phyloP scores from a whole-genome alignment of 179 eudicot species.

The Gypsophila paniculata region DNA sequence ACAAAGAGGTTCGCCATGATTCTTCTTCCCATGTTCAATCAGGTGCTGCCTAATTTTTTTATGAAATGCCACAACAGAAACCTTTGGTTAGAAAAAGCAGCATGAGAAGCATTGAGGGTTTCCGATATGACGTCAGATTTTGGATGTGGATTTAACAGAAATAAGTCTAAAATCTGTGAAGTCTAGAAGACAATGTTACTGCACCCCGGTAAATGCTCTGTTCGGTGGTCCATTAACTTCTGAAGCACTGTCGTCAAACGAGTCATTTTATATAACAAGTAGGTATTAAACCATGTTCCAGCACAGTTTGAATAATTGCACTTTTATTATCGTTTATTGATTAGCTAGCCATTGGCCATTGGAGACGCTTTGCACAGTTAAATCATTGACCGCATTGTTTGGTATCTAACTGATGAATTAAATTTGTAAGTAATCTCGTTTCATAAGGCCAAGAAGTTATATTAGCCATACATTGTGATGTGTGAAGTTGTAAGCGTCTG shows the following conservation, averaged over 20 bases:
- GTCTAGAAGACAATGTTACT: not conserved
- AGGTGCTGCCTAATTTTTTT: conserved; percentile 24
- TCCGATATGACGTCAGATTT: not conserved
- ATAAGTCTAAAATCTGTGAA: not conserved
- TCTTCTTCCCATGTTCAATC: conserved; percentile 18
- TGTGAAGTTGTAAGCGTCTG: not conserved
- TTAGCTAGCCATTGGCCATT: conserved; percentile 5
- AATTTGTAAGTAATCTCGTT: conserved; percentile 4
- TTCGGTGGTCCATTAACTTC: conserved; percentile 6
- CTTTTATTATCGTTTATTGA: not conserved
- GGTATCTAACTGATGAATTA: not conserved
- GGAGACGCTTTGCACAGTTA: conserved; percentile 10
- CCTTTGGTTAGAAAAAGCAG: conserved; percentile 6
- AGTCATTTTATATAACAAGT: not conserved
- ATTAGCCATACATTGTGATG: not conserved
- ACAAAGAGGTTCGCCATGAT: conserved; percentile 48
- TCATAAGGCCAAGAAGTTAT: not conserved
- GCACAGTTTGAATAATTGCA: not conserved
- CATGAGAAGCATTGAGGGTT: conserved; percentile 1
- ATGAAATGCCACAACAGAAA: not conserved
- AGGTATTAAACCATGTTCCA: not conserved
- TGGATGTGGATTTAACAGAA: not conserved
- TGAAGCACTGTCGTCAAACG: conserved; percentile 6
- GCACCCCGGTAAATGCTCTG: not conserved
- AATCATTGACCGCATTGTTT: conserved; percentile 18